Base-by-base conservation (phyloP, 192 early-diverging fungal species). In the Gigaspora rosea region DNA sequence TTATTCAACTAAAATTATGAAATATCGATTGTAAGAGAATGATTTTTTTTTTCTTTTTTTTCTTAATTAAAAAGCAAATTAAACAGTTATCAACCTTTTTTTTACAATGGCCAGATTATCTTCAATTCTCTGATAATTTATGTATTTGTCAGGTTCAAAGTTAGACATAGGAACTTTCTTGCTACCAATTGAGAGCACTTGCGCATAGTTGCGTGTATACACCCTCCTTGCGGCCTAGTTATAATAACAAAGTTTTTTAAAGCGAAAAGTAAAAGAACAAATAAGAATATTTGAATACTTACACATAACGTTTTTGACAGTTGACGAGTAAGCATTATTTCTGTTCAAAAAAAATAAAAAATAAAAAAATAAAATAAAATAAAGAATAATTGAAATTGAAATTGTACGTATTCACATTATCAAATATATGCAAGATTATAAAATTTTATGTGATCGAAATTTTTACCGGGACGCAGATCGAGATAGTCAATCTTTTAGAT, bases 111-210 rank as follows among this genome's bases (percentile, higher is more conserved):
- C 92, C 72, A 99, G 86, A 91, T 99, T 97, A 82, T 95, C 90
- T 84, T 97, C 92, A 75, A 99, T 95, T 71, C 93, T 88, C 87
- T 95, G 87, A 88, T 99, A 99, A 93, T 99, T 97, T 89, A 99
- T 95, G 88, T 89, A 92, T 88, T 95, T 92, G 91, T 95, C 91
- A 74, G 87, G 82, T 86, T 99, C 97, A 73, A 96, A 89, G 79
- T 87, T 89, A 73, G 97, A 99, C 89, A 99, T 94, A 69, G 90
- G 80, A 80, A 99, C 95, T 84, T 96, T 95, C 48, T 76, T 67
- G 5, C 36, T 67, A 9, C 33, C n/a, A 57, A 65, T 48, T 10
- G 72, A 46, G 20, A 74, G 33, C 27, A 74, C 47, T 74, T 74
- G 57, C 4, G 72, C 72, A 58, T 62, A 74, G 11, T 51, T 58